Conservation (phyloP, 1,284 basidiomycete genomes). For the Sporisorium graminicola region DNA sequence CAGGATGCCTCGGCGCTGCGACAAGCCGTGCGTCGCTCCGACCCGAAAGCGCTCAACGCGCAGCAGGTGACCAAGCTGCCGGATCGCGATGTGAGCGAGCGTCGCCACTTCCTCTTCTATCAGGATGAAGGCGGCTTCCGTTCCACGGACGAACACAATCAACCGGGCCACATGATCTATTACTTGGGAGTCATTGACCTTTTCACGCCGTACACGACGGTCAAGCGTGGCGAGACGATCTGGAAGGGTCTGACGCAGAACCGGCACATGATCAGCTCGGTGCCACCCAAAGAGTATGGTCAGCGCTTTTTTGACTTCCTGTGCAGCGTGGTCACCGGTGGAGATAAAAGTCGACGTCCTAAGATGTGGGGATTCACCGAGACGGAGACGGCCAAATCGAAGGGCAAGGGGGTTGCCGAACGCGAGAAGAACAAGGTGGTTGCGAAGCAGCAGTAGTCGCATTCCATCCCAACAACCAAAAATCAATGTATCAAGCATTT, state of each 20-base stretch:
- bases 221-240: conserved; percentile 87
- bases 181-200: conserved; percentile 74
- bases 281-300: conserved; percentile 64
- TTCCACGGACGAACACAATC: conserved; percentile 87
- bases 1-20: conserved; percentile 75
- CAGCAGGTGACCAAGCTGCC: conserved; percentile 78
- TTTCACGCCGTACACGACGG: conserved; percentile 81
- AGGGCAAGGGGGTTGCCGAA: conserved; percentile 10
- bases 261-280: conserved; percentile 61
- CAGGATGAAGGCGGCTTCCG: conserved; percentile 94
- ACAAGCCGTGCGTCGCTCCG: conserved; percentile 81
- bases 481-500: not conserved
- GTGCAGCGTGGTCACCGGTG: conserved; percentile 49
- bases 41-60: conserved; percentile 79
- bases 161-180: conserved; percentile 83
- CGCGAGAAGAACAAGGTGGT: not conserved
- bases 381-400: conserved; percentile 17
- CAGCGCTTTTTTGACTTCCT: conserved; percentile 64
- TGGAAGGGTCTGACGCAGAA: conserved; percentile 84
- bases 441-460: not conserved
- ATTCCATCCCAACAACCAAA: not conserved
- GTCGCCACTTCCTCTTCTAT: conserved; percentile 90
- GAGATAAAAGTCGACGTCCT: conserved; percentile 51
- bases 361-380: conserved; percentile 52
- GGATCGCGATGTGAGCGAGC: conserved; percentile 77